Evolutionary conservation across 805 yeast species (phyloP), one percentile per base, ranked within the genome.

Genomic region (Starmerella stigmatis): DNA sequence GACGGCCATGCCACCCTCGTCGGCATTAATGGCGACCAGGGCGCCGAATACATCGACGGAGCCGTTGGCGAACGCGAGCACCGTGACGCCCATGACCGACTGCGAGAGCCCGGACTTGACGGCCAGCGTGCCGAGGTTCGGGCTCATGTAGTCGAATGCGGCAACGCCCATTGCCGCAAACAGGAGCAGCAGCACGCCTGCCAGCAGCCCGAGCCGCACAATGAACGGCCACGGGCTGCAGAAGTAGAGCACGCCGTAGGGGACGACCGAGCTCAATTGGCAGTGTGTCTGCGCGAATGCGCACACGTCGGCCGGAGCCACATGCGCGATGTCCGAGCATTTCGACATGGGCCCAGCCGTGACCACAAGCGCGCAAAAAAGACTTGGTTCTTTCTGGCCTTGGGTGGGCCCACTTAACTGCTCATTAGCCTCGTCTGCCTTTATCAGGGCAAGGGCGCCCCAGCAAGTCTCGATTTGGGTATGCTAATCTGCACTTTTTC

Each of bases 61-160:
- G 3, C 95, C 94, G 63, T 89, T 89, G 0, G 96, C 97, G 49
- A 89, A 70, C 0, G 97, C 94, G 43, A 92, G 66, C 19, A 89
- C 65, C 0, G 96, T 88, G 52, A 89, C 71, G 0, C 97, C 97
- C 11, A 92, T 78, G 16, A 88, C 64, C 47, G 82, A 76, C 48
- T 85, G 92, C 15, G 88, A 75, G 41, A 89, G 63, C 8, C 75
- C 71, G 9, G 86, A 62, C 13, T 72, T 60, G 12, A 68, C 67
- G 0, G 96, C 78, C 13, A 88, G 70, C 16, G 76, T 69, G 37
- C 78, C 73, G 23, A 88, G 62, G 51, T 84, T 86, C 1, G 95
- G 94, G 33, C 94, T 80, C 37, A 89, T 63, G 57, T 72, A 84
- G 59, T 82, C 86, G 3, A 89, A 79, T 0, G 96, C 94, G 2